Evolutionary conservation across 1,284 basidiomycete species (phyloP).

Genomic region (Marasmius sp.): DNA sequence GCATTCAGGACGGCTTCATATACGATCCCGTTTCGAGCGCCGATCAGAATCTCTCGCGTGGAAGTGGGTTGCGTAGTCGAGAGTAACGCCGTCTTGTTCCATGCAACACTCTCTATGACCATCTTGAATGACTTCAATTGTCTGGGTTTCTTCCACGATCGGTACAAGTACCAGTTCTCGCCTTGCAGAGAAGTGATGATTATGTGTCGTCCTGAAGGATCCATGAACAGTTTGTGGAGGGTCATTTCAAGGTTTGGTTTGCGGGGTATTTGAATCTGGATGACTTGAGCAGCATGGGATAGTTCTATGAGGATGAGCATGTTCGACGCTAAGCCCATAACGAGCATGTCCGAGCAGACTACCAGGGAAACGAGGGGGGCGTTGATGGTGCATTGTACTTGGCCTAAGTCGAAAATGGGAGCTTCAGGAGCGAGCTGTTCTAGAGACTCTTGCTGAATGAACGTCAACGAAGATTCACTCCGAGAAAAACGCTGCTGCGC

Average conservation of each 20-base stretch:
- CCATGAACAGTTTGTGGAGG: conserved; percentile 81
- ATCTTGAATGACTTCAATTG: conserved; percentile 83
- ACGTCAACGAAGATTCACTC: conserved; percentile 11
- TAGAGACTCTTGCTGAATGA: conserved; percentile 35
- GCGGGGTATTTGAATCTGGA: conserved; percentile 74
- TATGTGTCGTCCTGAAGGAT: conserved; percentile 90
- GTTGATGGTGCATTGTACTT: conserved; percentile 87
- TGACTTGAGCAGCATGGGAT: conserved; percentile 77
- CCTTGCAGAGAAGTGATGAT: conserved; percentile 85
- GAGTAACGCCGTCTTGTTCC: conserved; percentile 81
- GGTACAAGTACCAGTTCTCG: conserved; percentile 92
- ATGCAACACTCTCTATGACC: conserved; percentile 90
- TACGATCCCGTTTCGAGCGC: conserved; percentile 80
- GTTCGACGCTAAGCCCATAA: conserved; percentile 81
- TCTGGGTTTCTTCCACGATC: conserved; percentile 78
- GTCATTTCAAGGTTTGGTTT: conserved; percentile 65
- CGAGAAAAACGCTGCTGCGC: conserved; percentile 24
- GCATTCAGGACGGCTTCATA: conserved; percentile 87
- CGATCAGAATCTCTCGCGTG: conserved; percentile 88
- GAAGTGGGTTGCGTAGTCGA: conserved; percentile 66
- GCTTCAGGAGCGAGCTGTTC: conserved; percentile 34
- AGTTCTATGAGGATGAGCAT: conserved; percentile 83
- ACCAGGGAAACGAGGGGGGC: conserved; percentile 78
- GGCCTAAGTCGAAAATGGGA: conserved; percentile 82
- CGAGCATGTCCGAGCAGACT: conserved; percentile 84